Evolutionary conservation across 805 yeast species (phyloP).

Genomic region (Sugiyamaella floridensis): DNA sequence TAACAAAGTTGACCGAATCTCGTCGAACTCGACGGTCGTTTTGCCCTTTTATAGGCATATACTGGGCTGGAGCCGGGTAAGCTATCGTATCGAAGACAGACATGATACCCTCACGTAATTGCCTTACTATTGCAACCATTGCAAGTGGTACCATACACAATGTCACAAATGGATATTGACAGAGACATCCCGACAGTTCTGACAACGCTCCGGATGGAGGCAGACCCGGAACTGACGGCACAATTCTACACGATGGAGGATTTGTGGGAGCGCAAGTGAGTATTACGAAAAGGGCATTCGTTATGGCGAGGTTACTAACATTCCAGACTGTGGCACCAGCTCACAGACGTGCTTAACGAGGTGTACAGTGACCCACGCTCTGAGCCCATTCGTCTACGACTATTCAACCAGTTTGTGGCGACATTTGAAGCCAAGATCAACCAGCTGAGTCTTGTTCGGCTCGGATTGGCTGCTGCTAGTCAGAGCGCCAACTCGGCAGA

Average conservation of each 20-base stretch:
- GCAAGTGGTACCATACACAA: constrained; percentile 1
- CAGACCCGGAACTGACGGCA: constrained; percentile 57
- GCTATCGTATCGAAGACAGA: too few species aligned
- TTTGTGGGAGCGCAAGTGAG: constrained; percentile 64
- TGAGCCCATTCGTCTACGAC: constrained; percentile 49
- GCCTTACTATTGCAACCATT: background rate
- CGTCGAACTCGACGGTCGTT: too few species aligned
- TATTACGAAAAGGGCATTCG: background rate
- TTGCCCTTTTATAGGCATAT: background rate
- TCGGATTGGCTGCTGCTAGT: constrained; percentile 51
- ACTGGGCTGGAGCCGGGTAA: background rate
- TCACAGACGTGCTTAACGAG: constrained; percentile 58
- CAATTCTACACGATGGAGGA: constrained; percentile 70
- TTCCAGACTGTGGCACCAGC: constrained; percentile 76
- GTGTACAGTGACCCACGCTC: constrained; percentile 54
- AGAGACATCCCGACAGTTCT: constrained; percentile 44
- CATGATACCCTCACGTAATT: background rate
- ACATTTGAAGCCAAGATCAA: constrained; percentile 66
- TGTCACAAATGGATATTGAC: constrained; percentile 21
- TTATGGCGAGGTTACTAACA: background rate
- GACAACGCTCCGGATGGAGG: constrained; percentile 56
- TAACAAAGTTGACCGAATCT: too few species aligned
- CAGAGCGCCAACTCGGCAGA: constrained; percentile 40
- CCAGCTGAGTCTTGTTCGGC: constrained; percentile 70
- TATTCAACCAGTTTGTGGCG: constrained; percentile 65